Base-by-base conservation (phyloP, 768 basidiomycete genomes). In the Cyathus striatus region DNA sequence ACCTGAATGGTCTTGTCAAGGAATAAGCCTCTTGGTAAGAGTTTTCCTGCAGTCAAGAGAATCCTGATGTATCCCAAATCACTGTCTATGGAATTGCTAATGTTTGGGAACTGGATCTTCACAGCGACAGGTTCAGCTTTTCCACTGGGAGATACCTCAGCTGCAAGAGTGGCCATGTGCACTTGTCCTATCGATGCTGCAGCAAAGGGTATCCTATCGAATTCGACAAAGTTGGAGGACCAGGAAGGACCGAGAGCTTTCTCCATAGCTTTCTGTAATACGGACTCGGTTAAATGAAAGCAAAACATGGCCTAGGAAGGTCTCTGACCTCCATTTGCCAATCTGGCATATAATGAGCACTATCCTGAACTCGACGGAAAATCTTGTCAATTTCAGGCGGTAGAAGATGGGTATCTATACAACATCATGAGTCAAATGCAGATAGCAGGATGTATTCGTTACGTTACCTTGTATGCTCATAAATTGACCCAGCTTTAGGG, bases 161-260 rank as follows among this genome's bases (percentile, higher is more conserved):
- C 61, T 0, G 75, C 60, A 9, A 97, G 73, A 2, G 76, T 66
- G 0, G 88, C 95, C 0, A 56, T 65, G 55, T 99, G 95, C 1
- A 98, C 95, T 60, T 99, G 95, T 0, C 96, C 96, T 24, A 99
- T 98, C 2, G 95, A 97, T 0, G 95, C 95, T 0, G 93, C 89
- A 1, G 94, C 94, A 51, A 96, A 91, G 0, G 95, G 95, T 2
- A 91, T 72, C 3, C 88, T 81, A 43, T 86, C 79, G 60, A 98
- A 96, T 0, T 76, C 70, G 1, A 65, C 51, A 59, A 99, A 98
- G 23, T 75, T 67, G 23, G 72, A 61, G 20, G 66, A 60, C 93
- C 94, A 97, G 20, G 81, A 70, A 0, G 75, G 57, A 2, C 93
- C 93, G 5, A 96, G 73, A 5, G 91, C 77, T n/a, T 69, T 54